Evolutionary conservation across 1,139 yeast species (phyloP), one percentile per base, ranked within the genome.

Genomic region (Hanseniaspora uvarum): DNA sequence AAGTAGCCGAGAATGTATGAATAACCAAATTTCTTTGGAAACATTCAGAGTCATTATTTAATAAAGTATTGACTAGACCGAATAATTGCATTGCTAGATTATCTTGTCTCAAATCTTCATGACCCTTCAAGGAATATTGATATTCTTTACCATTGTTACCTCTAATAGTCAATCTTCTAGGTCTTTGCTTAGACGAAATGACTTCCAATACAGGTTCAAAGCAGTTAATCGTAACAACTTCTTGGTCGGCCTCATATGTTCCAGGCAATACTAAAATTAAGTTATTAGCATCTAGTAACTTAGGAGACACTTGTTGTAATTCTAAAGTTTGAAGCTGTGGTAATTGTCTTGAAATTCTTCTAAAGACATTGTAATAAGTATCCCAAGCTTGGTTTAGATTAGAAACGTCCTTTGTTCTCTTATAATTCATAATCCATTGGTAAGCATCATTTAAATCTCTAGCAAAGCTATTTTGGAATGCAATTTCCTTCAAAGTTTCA

Each of bases 381-480:
- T 92, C 97, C 98, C 98, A 92, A 0, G 97, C 97, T 67, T 89
- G 97, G 63, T 89, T 89, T 66, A 94, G 71, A 62, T 88, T 89
- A 26, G 95, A 83, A 46, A 83, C 77, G 64, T 94, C 98, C 57
- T 82, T 84, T 0, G 95, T 85, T 44, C 87, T 74, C 64, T 87
- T 82, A 68, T 79, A 94, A 62, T 87, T 86, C 64, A 82, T 72
- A 0, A 89, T 84, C 96, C 97, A 89, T 62, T 87, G 95, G 62
- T 85, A 82, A 0, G 98, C 98, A 68, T 89, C 96, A 28, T 81
- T 82, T 57, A 94, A 73, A 61, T 94, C 99, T 59, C 95, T 76
- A 3, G 97, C 97, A 73, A 86, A 94, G 0, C 96, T 86, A 55
- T 89, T 87, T 53, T 86, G 86, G 72, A 94, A 94, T 0, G 97